phyloP scores from a whole-genome alignment of 129 eudicot genomes.

The Artemisia tridentata region DNA sequence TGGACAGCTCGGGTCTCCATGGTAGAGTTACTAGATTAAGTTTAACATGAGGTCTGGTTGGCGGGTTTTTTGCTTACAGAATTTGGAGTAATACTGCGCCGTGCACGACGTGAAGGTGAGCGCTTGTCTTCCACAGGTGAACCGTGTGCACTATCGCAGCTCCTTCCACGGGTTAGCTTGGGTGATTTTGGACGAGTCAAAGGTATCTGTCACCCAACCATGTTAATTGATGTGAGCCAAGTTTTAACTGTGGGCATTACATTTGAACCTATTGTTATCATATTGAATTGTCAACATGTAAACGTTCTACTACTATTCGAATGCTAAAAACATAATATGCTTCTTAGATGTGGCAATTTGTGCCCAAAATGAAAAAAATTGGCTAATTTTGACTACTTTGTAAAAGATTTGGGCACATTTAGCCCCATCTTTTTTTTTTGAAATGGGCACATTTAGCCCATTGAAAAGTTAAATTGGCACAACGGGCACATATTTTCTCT shows the following conservation, averaged over 20 bases:
- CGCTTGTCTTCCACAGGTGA: slow-evolving; percentile 38
- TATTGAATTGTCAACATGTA: neutral
- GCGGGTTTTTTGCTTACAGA: slow-evolving; percentile 24
- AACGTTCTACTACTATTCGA: too few species aligned
- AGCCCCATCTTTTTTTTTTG: too few species aligned
- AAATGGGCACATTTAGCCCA: too few species aligned
- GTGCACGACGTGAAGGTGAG: slow-evolving; percentile 41
- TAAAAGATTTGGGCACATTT: too few species aligned
- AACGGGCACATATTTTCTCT: too few species aligned
- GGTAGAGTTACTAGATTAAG: slow-evolving; percentile 9
- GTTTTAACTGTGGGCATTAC: neutral
- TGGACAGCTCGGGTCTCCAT: neutral
- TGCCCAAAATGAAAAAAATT: too few species aligned
- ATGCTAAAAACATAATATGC: too few species aligned
- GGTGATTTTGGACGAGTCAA: slow-evolving; percentile 83
- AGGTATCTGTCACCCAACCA: slow-evolving; percentile 47
- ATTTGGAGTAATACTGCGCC: slow-evolving; percentile 36
- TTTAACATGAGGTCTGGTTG: slow-evolving; percentile 8
- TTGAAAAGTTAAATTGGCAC: too few species aligned
- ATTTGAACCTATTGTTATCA: neutral
- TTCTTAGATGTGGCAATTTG: too few species aligned
- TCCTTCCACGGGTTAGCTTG: slow-evolving; percentile 66
- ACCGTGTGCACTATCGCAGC: slow-evolving; percentile 49
- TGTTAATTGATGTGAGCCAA: neutral
- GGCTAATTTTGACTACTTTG: too few species aligned